phyloP scores from a whole-genome alignment of 352 stramenopile genomes.

The Pythium phragmiticola region DNA sequence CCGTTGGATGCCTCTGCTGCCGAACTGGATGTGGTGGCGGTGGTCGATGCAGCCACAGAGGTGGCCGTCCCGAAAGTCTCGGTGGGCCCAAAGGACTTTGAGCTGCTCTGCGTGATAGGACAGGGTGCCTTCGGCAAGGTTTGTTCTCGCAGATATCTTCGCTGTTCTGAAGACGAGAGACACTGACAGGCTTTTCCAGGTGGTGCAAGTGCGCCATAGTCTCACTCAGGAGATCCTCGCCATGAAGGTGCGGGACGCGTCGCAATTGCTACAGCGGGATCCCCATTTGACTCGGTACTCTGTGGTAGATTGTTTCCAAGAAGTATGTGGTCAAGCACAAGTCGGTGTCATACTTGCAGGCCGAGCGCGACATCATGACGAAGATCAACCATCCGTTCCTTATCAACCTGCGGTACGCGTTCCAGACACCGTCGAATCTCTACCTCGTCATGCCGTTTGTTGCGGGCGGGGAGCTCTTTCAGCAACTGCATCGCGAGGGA shows the following conservation, averaged over 20 bases:
- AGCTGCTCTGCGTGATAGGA: constrained; percentile 83
- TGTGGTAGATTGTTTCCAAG: constrained; percentile 69
- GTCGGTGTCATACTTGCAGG: constrained; percentile 72
- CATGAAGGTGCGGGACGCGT: constrained; percentile 61
- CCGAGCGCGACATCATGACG: constrained; percentile 85
- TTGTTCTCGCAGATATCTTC: not conserved
- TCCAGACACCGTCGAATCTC: constrained; percentile 79
- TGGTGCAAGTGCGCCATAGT: constrained; percentile 83
- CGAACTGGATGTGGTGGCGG: constrained; percentile 7
- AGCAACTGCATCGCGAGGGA: constrained; percentile 39
- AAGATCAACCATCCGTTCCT: constrained; percentile 87
- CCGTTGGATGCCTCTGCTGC: constrained; percentile 8
- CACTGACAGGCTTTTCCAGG: constrained; percentile 24
- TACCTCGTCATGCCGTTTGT: constrained; percentile 80
- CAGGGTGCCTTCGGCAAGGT: constrained; percentile 82
- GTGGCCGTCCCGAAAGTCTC: constrained; percentile 12
- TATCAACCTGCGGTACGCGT: constrained; percentile 75
- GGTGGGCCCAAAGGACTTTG: constrained; percentile 75
- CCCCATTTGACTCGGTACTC: not conserved
- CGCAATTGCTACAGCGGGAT: not conserved
- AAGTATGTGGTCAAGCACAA: constrained; percentile 88
- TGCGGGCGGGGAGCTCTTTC: constrained; percentile 45
- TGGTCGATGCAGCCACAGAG: constrained; percentile 14
- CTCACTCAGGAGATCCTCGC: constrained; percentile 71
- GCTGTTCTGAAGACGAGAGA: not conserved